Evolutionary conservation across 192 early-diverging fungal genomes (phyloP), one percentile per base, ranked within the genome.

Genomic region (Coemansia sp.): DNA sequence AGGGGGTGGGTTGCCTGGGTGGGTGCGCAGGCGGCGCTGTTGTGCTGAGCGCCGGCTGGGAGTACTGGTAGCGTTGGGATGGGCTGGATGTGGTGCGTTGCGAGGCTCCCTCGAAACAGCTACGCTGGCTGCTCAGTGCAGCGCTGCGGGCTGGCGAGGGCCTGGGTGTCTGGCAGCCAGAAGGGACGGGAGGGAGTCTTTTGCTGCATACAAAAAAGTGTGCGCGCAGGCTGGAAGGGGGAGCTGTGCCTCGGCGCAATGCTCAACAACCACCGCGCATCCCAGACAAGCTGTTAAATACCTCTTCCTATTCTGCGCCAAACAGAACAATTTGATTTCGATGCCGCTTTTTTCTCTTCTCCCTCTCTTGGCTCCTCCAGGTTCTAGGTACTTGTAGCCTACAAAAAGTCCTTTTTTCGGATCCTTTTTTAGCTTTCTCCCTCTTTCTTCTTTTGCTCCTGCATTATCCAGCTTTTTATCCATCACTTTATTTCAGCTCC

Each of bases 251-350:
- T 74, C 62, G 60, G 60, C 20, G 60, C 37, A 61, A 61, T 39
- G 14, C 38, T 43, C 66, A 65, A 57, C 65, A 68, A 74, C 74
- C 70, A 48, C 55, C 38, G 56, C 78, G 71, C 73, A 76, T 73
- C 52, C 33, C 70, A 67, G 71, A 76, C 72, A 75, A 76, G 74
- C 67, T 66, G 68, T 76, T 81, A 76, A 81, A 81, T 77, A 71
- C 72, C 74, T 71, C 75, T 41, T 71, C 66, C 54, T 74, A 77
- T 77, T 83, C 80, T 77, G 75, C 75, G 61, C 54, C 72, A 62
- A 51, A 37, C 61, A 69, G 75, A 83, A 83, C 80, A 83, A 83
- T 82, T 74, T 67, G 69, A 82, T 82, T 82, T 74, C 71, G 74
- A 72, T 68, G 64, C 67, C 59, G 72, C 70, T 72, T 68, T 63